Evolutionary conservation across 352 stramenopile genomes (phyloP), one percentile per base, ranked within the genome.

Genomic region (Pythium pyrilobum): DNA sequence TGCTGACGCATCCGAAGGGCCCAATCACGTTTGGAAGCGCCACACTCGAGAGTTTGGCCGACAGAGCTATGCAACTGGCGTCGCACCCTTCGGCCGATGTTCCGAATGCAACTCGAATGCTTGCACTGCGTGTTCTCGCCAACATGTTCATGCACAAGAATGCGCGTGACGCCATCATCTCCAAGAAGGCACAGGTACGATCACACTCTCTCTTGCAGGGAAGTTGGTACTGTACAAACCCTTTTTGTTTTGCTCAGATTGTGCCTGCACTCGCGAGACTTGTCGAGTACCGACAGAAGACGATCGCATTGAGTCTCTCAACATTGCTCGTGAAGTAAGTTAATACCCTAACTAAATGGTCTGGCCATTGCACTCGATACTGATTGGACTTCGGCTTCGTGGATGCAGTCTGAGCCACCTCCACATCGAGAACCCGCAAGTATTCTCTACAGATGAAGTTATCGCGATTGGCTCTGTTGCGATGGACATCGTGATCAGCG

Each of bases 1-100:
- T 92, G 28, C 51, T 96, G 2, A 66, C 95, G 6, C 95, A 98
- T 60, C 92, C 93, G 0, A 80, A 96, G 59, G 90, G 82, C 0
- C 64, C 74, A 4, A 43, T 20, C 9, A 55, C 72, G 23, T 32
- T 92, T 5, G 65, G 74, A 25, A 52, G 68, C 32, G 46, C 59
- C 27, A 54, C 61, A 1, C 47, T 86, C 10, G 56, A 74, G 20
- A 48, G 57, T 8, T 18, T 91, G 11, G 62, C 71, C 8, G 64
- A 52, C 0, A 59, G 69, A 39, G 58, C 73, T 15, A 36, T 92
- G 16, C 51, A 47, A 4, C 69, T 87, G 20, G 45, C 40, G 25
- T 63, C 16, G 52, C 23, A 61, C 12, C 32, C 44, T 2, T 66
- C 59, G 16, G 10, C 78, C 1, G 61, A 68, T 3, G 66, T 87